These are phyloP conservation scores for Phoenix dactylifera DNA, from an alignment of 176 grass and related monocot genomes.

Conservation along the genomic window DNA sequence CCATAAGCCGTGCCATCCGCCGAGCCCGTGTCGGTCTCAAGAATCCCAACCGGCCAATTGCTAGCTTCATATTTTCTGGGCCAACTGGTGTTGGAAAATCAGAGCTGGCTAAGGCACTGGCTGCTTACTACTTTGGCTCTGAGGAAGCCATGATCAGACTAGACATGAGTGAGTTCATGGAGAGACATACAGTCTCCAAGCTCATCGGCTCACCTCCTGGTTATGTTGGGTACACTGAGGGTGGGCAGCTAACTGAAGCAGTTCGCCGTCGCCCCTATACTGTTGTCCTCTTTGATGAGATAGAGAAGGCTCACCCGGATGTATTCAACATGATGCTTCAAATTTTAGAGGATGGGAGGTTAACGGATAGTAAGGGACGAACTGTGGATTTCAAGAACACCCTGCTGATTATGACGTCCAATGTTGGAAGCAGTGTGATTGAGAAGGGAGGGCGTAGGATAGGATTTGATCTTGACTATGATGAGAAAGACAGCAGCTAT, in stretches of 20 bases:
- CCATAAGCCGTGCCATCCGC: constrained; percentile 80
- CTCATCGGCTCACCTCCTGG: constrained; percentile 85
- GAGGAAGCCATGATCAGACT: constrained; percentile 95
- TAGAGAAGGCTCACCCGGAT: constrained; percentile 83
- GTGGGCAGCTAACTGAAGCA: constrained; percentile 88
- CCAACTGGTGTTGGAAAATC: constrained; percentile 93
- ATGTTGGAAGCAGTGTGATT: constrained; percentile 89
- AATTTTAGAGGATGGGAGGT: constrained; percentile 78
- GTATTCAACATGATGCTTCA: constrained; percentile 99
- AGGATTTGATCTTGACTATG: constrained; percentile 63
- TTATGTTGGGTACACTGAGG: constrained; percentile 93
- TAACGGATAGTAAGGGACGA: constrained; percentile 90
- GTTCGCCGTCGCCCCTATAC: constrained; percentile 75
- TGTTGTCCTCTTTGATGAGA: constrained; percentile 81
- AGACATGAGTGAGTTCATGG: constrained; percentile 98
- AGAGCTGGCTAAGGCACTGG: constrained; percentile 78
- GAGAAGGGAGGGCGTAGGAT: constrained; percentile 82
- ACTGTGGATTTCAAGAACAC: constrained; percentile 96
- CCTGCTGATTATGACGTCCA: constrained; percentile 87
- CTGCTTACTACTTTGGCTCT: constrained; percentile 75
- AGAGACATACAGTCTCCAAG: constrained; percentile 83
- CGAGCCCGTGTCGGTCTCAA: constrained; percentile 81
- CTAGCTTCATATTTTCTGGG: constrained; percentile 90
- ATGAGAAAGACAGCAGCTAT: constrained; percentile 84
- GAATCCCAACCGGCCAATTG: constrained; percentile 79